A percentile compares a stretch with the other conserved stretches of the same genome.
Evolutionary conservation across 2,329 filamentous ascomycete species (phyloP).

Genomic region (Cordyceps cicadae): DNA sequence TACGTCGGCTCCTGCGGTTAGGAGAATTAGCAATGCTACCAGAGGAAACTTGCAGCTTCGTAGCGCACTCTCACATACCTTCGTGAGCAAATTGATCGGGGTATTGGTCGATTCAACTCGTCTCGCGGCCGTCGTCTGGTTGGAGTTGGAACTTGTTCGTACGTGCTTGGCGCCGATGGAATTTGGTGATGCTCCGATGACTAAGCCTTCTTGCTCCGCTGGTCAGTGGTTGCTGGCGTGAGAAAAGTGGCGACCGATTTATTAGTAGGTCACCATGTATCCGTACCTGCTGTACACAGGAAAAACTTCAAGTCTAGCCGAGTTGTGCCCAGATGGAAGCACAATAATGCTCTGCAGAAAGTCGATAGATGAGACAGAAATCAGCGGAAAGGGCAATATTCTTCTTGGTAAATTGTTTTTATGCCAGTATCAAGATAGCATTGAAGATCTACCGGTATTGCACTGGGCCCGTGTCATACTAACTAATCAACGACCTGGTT

Average conservation of each 20-base stretch:
- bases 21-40: not conserved
- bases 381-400: no score
- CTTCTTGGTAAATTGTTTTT: no score
- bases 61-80: not conserved
- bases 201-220: not conserved
- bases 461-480: no score
- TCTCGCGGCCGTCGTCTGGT: not conserved
- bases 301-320: no score
- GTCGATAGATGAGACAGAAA: no score
- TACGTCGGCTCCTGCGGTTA: not conserved
- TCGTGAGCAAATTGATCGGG: not conserved
- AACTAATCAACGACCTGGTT: no score
- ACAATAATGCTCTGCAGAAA: no score
- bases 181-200: not conserved
- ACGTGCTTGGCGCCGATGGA: not conserved
- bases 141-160: not conserved
- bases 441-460: no score
- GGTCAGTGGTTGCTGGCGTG: not conserved
- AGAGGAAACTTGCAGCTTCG: not conserved
- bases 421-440: no score
- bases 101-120: not conserved
- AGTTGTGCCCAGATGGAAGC: no score
- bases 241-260: not conserved
- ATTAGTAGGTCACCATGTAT: no score
- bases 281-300: no score